Percentiles rank a stretch among this genome's conserved stretches.
These are phyloP conservation scores for Irpex sp. DNA, from an alignment of 1,284 basidiomycete genomes.

Conservation along the genomic window DNA sequence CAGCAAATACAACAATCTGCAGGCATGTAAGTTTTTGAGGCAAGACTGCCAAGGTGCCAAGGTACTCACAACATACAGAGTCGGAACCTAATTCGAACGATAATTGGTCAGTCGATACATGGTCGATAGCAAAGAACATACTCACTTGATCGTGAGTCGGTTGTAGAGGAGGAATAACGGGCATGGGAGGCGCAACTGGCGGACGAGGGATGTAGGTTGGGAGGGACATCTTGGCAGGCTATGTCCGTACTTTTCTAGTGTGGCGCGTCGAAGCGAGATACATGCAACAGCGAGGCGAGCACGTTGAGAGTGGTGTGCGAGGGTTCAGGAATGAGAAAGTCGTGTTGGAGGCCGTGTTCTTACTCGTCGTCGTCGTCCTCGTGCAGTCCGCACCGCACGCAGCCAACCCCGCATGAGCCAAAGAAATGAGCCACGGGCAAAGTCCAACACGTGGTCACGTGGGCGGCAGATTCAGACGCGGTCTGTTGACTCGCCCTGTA, in stretches of 20 bases:
- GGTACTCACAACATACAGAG: slow-evolving; percentile 75
- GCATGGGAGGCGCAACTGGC: slow-evolving; percentile 31
- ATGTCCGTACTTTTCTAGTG: slow-evolving; percentile 16
- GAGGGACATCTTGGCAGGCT: slow-evolving; percentile 29
- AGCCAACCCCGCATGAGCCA: slow-evolving; percentile 5
- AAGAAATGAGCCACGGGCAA: slow-evolving; percentile 12
- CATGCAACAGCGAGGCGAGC: slow-evolving; percentile 8
- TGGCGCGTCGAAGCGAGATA: slow-evolving; percentile 8
- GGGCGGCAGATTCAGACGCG: slow-evolving; percentile 3
- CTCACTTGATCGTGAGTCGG: slow-evolving; percentile 40
- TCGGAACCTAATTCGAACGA: slow-evolving; percentile 38
- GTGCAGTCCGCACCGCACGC: slow-evolving; percentile 13
- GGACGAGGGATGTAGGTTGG: slow-evolving; percentile 31
- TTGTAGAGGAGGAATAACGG: slow-evolving; percentile 29
- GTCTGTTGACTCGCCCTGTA: not conserved
- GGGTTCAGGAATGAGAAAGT: not conserved
- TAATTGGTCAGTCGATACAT: slow-evolving; percentile 11
- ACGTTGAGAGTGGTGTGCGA: slow-evolving; percentile 13
- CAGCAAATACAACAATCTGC: slow-evolving; percentile 82
- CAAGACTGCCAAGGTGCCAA: slow-evolving; percentile 2
- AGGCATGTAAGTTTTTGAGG: not conserved
- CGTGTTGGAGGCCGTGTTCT: not conserved
- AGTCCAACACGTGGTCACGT: slow-evolving; percentile 19
- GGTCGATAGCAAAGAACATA: slow-evolving; percentile 2
- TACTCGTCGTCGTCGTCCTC: slow-evolving; percentile 7